Percentiles rank a stretch among this genome's conserved stretches.
Evolutionary conservation across 345 rosid genomes (phyloP).

Genomic region (Syzygium aromaticum): DNA sequence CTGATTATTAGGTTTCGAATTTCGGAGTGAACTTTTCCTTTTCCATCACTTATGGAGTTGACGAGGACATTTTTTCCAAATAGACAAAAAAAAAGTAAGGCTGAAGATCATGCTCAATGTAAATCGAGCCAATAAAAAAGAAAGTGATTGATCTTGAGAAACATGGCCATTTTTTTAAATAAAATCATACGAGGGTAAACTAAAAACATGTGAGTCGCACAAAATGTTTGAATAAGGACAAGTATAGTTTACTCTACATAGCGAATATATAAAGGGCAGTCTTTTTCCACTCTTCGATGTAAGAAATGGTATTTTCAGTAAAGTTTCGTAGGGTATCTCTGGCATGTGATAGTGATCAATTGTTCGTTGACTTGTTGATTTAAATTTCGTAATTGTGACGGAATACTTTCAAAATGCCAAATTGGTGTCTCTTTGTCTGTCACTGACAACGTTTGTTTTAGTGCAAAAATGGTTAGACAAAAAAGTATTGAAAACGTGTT

Average conservation of each 20-base stretch:
- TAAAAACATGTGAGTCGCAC: not conserved
- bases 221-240: not conserved
- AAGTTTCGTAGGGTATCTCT: not conserved
- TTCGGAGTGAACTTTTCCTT: not conserved
- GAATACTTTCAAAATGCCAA: not conserved
- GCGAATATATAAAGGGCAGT: not conserved
- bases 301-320: not conserved
- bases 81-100: not conserved
- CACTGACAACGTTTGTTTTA: not conserved
- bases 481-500: not conserved
- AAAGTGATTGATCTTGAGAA: not conserved
- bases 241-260: not conserved
- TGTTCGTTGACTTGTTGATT: not conserved
- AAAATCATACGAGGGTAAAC: not conserved
- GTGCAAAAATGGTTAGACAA: not conserved
- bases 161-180: not conserved
- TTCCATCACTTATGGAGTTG: not conserved
- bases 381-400: not conserved
- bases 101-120: not conserved
- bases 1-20: not conserved
- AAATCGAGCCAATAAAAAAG: not conserved
- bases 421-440: not conserved
- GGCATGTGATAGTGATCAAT: not conserved
- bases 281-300: not conserved
- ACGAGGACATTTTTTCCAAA: not conserved